phyloP scores from a whole-genome alignment of 768 basidiomycete genomes.

The Lyophyllum decastes region DNA sequence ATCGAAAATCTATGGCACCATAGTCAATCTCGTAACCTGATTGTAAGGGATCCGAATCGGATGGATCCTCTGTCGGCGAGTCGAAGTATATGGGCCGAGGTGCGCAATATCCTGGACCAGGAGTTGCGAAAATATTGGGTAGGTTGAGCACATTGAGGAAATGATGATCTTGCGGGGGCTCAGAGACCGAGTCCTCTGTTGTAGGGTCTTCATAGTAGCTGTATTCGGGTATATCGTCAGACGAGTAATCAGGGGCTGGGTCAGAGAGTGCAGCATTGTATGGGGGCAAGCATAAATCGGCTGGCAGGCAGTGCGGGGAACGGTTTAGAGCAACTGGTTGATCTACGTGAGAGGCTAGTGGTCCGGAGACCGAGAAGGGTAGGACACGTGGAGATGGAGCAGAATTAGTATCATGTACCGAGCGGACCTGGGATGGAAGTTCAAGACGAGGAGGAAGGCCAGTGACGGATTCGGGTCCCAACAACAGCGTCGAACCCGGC shows the following conservation, averaged over 20 bases:
- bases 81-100: conserved; percentile 48
- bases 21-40: conserved; percentile 38
- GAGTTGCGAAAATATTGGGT: conserved; percentile 41
- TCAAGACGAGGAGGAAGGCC: not conserved
- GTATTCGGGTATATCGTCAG: conserved; percentile 17
- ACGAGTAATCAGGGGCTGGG: conserved; percentile 18
- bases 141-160: conserved; percentile 15
- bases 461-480: not conserved
- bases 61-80: conserved; percentile 52
- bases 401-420: not conserved
- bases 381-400: not conserved
- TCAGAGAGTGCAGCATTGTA: conserved; percentile 12
- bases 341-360: not conserved
- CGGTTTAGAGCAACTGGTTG: not conserved
- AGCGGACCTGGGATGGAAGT: not conserved
- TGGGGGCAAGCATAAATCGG: conserved; percentile 11
- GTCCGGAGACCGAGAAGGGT: not conserved
- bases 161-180: conserved; percentile 14
- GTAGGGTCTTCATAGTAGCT: conserved; percentile 14
- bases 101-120: conserved; percentile 43
- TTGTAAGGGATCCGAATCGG: conserved; percentile 37
- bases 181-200: conserved; percentile 17
- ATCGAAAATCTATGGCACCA: conserved; percentile 51
- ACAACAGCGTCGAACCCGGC: conserved; percentile 7
- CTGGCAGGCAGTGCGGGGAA: not conserved